A percentile compares a stretch with the other conserved stretches of the same genome.
phyloP scores from a whole-genome alignment of 352 stramenopile genomes.

The Pythium monospermum region DNA sequence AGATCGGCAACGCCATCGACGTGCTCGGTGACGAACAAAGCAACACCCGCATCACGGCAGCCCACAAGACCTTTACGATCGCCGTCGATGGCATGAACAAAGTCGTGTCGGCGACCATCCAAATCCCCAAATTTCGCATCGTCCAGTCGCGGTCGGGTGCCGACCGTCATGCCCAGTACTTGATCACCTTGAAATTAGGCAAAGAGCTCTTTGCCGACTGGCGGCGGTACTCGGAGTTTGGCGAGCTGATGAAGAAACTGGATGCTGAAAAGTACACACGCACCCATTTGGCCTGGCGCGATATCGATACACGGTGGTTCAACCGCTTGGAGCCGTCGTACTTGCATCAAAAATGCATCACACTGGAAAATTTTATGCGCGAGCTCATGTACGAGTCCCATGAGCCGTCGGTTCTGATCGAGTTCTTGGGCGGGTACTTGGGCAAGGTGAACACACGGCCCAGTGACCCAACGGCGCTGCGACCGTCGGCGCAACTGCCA shows the following conservation, averaged over 20 bases:
- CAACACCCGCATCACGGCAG: constrained; percentile 77
- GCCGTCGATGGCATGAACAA: constrained; percentile 66
- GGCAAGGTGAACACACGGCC: constrained; percentile 77
- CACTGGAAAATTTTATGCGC: constrained; percentile 83
- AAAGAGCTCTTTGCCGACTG: constrained; percentile 85
- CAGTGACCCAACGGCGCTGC: constrained; percentile 51
- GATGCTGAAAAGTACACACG: constrained; percentile 47
- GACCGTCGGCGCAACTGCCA: constrained; percentile 67
- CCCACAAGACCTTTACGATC: constrained; percentile 85
- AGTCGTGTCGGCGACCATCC: constrained; percentile 72
- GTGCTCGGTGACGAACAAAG: constrained; percentile 81
- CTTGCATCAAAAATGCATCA: constrained; percentile 85
- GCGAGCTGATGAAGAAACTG: constrained; percentile 79
- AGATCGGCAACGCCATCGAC: constrained; percentile 52
- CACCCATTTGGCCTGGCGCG: constrained; percentile 61
- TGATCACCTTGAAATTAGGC: constrained; percentile 83
- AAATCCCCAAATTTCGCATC: constrained; percentile 87
- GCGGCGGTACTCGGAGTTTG: constrained; percentile 86
- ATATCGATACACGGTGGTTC: constrained; percentile 84
- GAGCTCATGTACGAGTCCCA: constrained; percentile 88
- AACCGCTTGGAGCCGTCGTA: constrained; percentile 85
- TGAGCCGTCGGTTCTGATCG: constrained; percentile 62
- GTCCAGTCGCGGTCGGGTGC: constrained; percentile 75
- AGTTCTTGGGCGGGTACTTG: constrained; percentile 76
- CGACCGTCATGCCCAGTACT: constrained; percentile 83